These are phyloP conservation scores for Bipolaris cookei DNA, from an alignment of 2,329 filamentous ascomycete genomes.

Conservation along the genomic window DNA sequence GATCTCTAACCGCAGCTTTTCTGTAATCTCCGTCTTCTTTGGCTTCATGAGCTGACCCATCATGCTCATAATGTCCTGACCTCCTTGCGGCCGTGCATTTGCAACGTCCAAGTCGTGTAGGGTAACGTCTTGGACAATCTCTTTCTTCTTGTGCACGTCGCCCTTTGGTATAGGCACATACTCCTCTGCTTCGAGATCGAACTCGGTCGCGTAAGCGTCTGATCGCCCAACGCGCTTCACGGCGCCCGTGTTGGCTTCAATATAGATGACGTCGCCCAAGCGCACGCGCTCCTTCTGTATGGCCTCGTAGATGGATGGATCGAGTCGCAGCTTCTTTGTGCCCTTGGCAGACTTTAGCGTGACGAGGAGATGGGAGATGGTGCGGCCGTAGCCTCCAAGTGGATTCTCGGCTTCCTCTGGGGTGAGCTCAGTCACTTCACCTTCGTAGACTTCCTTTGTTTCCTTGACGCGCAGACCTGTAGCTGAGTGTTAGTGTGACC, in stretches of 20 bases:
- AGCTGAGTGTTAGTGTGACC: conserved; percentile 8
- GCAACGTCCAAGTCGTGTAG: conserved; percentile 96
- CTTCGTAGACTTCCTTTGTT: conserved; percentile 99
- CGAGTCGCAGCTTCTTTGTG: conserved; percentile 95
- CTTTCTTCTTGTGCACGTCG: conserved; percentile 99
- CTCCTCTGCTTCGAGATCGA: conserved; percentile 97
- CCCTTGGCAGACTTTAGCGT: conserved; percentile 94
- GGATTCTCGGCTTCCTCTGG: conserved; percentile 98
- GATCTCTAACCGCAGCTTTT: conserved; percentile 93
- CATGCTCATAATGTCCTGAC: conserved; percentile 99
- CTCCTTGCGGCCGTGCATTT: conserved; percentile 92
- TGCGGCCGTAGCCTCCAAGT: conserved; percentile 94
- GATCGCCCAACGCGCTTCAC: conserved; percentile 96
- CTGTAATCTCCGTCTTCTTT: conserved; percentile 98
- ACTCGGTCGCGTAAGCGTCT: conserved; percentile 97
- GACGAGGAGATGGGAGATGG: conserved; percentile 93
- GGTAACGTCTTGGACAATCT: conserved; percentile 98
- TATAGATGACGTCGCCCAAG: conserved; percentile 97
- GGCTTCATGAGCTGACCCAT: conserved; percentile 99
- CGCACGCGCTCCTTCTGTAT: conserved; percentile 98
- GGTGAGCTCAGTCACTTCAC: conserved; percentile 95
- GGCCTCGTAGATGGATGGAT: conserved; percentile 98
- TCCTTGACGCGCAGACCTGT: conserved; percentile 86
- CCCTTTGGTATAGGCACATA: conserved; percentile 99
- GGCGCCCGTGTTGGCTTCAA: conserved; percentile 97